These are phyloP conservation scores for Dissoconium aciculare DNA, from an alignment of 2,329 filamentous ascomycete species.

Conservation along the genomic window DNA sequence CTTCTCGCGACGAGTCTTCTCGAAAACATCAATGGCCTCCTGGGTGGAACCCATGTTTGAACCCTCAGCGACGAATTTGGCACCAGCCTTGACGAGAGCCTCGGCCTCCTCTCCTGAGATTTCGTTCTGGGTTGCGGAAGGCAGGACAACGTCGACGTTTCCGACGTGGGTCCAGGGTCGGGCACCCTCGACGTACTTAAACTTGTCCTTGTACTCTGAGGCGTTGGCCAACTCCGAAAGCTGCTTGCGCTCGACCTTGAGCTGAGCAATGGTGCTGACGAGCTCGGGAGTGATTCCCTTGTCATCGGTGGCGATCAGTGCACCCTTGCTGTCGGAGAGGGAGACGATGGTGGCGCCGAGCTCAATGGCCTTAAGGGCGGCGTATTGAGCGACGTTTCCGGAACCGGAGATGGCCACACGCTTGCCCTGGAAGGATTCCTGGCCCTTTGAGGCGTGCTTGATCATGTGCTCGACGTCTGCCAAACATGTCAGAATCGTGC, in stretches of 20 bases:
- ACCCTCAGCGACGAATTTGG: conserved; percentile 81
- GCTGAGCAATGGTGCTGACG: conserved; percentile 59
- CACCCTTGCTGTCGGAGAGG: conserved; percentile 81
- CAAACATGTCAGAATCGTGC: no score
- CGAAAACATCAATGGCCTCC: conserved; percentile 86
- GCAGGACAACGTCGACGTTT: conserved; percentile 79
- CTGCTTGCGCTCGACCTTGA: conserved; percentile 78
- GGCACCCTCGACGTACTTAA: conserved; percentile 74
- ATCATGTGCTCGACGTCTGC: conserved; percentile 85
- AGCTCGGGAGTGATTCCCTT: conserved; percentile 64
- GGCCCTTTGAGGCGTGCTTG: conserved; percentile 60
- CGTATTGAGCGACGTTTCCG: conserved; percentile 96
- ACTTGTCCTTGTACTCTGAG: conserved; percentile 44
- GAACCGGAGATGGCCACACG: conserved; percentile 90
- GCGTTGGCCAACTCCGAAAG: conserved; percentile 55
- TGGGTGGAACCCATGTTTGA: conserved; percentile 99
- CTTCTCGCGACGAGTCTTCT: conserved; percentile 54
- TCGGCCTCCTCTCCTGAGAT: conserved; percentile 82
- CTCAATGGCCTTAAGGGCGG: conserved; percentile 90
- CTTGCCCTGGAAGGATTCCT: conserved; percentile 78
- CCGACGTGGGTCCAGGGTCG: conserved; percentile 86
- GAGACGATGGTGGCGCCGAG: conserved; percentile 86
- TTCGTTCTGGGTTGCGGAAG: conserved; percentile 94
- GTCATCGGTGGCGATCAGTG: conserved; percentile 58
- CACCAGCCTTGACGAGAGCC: conserved; percentile 60